A percentile compares a stretch with the other conserved stretches of the same genome.
These are phyloP conservation scores for Globisporangium solare DNA, from an alignment of 352 stramenopile species.

Conservation along the genomic window DNA sequence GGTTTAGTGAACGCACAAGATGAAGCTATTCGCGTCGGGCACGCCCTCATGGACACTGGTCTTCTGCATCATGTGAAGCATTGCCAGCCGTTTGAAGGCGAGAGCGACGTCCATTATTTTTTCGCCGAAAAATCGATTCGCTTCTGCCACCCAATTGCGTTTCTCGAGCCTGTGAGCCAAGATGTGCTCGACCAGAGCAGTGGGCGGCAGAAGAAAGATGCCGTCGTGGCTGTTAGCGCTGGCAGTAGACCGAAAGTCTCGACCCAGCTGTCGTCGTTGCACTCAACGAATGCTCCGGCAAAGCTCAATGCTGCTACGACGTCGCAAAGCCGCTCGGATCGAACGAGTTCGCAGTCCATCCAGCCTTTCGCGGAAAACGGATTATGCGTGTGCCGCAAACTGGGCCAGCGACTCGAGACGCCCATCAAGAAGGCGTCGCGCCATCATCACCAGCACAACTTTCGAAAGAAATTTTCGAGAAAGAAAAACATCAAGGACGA, in stretches of 20 bases:
- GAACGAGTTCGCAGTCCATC: slow-evolving; percentile 12
- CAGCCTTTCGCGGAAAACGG: slow-evolving; percentile 25
- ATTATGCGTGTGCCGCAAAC: slow-evolving; percentile 40
- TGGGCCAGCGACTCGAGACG: slow-evolving; percentile 47
- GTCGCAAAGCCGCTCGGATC: slow-evolving; percentile 10
- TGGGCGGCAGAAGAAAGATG: neutral
- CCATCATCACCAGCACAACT: slow-evolving; percentile 15
- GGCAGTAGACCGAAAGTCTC: too few species aligned
- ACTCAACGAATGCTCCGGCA: neutral
- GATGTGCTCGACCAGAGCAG: neutral
- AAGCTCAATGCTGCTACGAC: slow-evolving; percentile 6
- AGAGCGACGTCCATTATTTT: too few species aligned
- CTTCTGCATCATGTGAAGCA: neutral
- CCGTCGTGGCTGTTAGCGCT: too few species aligned
- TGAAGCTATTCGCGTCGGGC: slow-evolving; percentile 42
- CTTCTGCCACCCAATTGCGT: slow-evolving; percentile 19
- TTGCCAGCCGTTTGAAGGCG: too few species aligned
- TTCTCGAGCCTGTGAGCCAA: slow-evolving; percentile 8
- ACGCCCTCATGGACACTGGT: slow-evolving; percentile 50
- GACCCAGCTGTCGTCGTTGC: neutral
- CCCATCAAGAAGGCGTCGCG: slow-evolving; percentile 14
- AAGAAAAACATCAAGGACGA: slow-evolving; percentile 8
- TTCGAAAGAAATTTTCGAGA: slow-evolving; percentile 6
- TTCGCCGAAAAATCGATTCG: slow-evolving; percentile 20
- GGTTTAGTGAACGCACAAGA: slow-evolving; percentile 26